Base-by-base conservation (phyloP, 345 rosid genomes). In the Physaria fendleri region DNA sequence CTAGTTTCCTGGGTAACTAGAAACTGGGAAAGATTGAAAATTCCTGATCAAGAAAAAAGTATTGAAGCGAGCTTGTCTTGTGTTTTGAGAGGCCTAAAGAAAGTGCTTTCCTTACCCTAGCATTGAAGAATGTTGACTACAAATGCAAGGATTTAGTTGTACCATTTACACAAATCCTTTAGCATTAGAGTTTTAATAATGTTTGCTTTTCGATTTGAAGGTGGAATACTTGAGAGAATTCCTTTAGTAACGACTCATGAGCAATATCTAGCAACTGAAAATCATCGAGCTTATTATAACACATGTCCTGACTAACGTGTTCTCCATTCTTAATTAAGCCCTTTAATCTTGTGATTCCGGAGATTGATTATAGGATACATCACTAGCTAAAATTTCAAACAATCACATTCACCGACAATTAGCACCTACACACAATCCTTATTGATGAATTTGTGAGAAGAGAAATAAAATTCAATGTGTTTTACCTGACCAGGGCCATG, bases 401-500 rank as follows among this genome's bases (percentile, higher is more conserved):
- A 22, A 28, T 28, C 32, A 25, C 21, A 58, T 39, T 16, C 15
- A 49, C 38, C 29, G 1, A 27, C 64, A 56, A 30, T 7, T 13
- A 65, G 45, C 10, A 9, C 12, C 16, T 10, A 35, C 37, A 32
- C 10, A 32, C 62, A 20, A n/a, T n/a, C n/a, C n/a, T 10, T 1
- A 8, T 20, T 54, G 14, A 38, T 38, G 46, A 38, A 14, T 11
- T 37, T 54, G 15, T 35, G 35, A 15, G 9, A 64, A 56, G 30
- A 28, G 20, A 28, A 21, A 48, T 3, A 12, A 51, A 10, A 20
- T 1, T 28, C 29, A 28, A 39, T 27, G 49, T 20, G 48, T 42
- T 13, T 39, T 42, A 88, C 98, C 90, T 88, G 95, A 27, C 95
- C 96, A 68, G 94, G 96, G 0, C 92, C 92, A 44, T 88, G 90